Percentiles rank a stretch among this genome's conserved stretches.
These are phyloP conservation scores for Phialemoniopsis sp. DNA, from an alignment of 2,329 filamentous ascomycete genomes.

Conservation along the genomic window DNA sequence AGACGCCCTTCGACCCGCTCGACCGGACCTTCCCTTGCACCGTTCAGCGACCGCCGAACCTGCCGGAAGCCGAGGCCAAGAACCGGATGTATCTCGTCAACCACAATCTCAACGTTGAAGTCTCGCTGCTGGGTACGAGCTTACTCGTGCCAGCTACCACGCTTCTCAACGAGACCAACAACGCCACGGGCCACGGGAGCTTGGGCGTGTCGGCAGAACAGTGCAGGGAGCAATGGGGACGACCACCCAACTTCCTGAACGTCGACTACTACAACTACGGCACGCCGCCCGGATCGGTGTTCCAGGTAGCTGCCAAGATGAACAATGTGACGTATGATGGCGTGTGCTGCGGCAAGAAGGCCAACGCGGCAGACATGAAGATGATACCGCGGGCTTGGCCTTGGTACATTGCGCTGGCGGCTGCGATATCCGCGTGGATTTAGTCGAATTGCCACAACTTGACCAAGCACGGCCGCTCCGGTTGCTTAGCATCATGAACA, in stretches of 20 bases:
- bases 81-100: constrained; percentile 78
- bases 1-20: constrained; percentile 77
- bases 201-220: constrained; percentile 60
- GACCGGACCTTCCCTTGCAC: constrained; percentile 69
- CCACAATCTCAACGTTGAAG: constrained; percentile 83
- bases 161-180: constrained; percentile 69
- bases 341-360: constrained; percentile 48
- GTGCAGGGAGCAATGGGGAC: constrained; percentile 59
- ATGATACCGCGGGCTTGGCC: background rate
- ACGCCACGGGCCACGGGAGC: constrained; percentile 58
- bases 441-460: too few species aligned
- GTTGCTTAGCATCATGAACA: too few species aligned
- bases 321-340: constrained; percentile 70
- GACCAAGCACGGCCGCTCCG: too few species aligned
- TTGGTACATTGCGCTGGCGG: too few species aligned
- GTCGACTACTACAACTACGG: constrained; percentile 84
- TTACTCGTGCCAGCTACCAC: constrained; percentile 70
- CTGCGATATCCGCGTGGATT: too few species aligned
- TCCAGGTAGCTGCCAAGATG: constrained; percentile 64
- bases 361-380: constrained; percentile 49
- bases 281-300: constrained; percentile 64
- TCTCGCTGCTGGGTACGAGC: constrained; percentile 59
- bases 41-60: constrained; percentile 68
- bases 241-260: constrained; percentile 72
- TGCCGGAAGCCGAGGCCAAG: constrained; percentile 47